Conservation (phyloP, 2,329 filamentous ascomycete species). For the Fusarium incarnatum region DNA sequence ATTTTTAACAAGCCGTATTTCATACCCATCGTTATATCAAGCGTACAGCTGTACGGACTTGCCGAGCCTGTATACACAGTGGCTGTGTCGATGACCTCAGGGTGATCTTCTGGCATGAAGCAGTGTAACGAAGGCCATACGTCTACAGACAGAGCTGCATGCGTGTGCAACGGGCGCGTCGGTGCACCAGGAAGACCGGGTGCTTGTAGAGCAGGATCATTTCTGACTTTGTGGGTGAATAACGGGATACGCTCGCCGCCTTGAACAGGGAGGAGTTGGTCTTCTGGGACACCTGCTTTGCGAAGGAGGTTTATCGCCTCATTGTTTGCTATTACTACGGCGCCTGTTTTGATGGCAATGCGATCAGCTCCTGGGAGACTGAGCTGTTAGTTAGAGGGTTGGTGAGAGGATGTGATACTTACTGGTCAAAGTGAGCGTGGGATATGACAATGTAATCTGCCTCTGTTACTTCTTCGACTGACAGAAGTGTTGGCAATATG, state of each 20-base stretch:
- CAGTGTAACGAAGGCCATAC: background rate
- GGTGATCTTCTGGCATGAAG: background rate
- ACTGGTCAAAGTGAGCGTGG: constrained; percentile 5
- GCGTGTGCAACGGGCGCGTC: background rate
- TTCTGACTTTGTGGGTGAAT: background rate
- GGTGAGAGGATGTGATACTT: accelerated
- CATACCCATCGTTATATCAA: background rate
- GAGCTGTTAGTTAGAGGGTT: background rate
- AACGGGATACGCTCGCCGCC: background rate
- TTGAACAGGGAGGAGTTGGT: background rate
- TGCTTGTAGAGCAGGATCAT: background rate
- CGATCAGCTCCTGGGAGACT: constrained; percentile 6
- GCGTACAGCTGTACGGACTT: background rate
- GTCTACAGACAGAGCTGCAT: background rate
- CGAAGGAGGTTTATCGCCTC: background rate
- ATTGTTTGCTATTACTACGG: background rate
- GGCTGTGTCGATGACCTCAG: background rate
- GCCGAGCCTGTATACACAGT: background rate
- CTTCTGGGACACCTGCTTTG: background rate
- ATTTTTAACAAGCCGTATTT: background rate
- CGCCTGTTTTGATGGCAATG: constrained; percentile 4
- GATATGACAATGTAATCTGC: constrained; percentile 3
- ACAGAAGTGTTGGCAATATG: accelerated
- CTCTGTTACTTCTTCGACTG: background rate
- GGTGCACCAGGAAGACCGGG: background rate